A percentile compares a stretch with the other conserved stretches of the same genome.
These are phyloP conservation scores for Globisporangium perplexum DNA, from an alignment of 352 stramenopile genomes.

Conservation along the genomic window DNA sequence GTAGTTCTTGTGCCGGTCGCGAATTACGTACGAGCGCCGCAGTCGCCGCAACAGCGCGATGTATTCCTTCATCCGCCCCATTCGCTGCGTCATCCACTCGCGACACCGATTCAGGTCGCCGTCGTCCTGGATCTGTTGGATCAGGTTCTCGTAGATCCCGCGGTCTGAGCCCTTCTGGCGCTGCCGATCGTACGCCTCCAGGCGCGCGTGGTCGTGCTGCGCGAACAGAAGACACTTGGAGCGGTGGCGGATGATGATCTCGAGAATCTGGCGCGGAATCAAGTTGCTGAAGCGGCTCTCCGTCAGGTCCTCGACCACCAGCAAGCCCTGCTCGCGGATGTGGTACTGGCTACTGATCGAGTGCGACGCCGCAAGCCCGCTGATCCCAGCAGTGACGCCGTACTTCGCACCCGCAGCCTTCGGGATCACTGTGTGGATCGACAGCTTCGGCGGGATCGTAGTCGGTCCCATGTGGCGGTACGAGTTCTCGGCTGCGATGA, in stretches of 20 bases:
- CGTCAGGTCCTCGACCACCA: conserved; percentile 80
- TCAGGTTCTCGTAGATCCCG: conserved; percentile 85
- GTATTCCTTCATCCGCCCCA: conserved; percentile 63
- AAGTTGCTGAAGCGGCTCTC: conserved; percentile 82
- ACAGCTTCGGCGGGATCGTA: conserved; percentile 55
- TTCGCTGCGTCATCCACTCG: conserved; percentile 80
- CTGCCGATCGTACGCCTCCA: conserved; percentile 72
- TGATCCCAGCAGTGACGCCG: conserved; percentile 47
- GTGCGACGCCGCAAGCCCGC: conserved; percentile 39
- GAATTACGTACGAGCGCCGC: conserved; percentile 56
- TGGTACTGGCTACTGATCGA: conserved; percentile 85
- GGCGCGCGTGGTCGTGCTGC: conserved; percentile 65
- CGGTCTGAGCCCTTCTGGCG: conserved; percentile 75
- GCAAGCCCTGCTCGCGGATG: conserved; percentile 71
- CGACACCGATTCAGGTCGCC: conserved; percentile 77
- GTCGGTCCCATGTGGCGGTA: conserved; percentile 63
- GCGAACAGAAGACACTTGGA: conserved; percentile 72
- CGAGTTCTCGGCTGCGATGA: conserved; percentile 64
- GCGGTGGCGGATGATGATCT: conserved; percentile 72
- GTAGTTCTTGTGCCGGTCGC: conserved; percentile 72
- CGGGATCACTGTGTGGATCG: conserved; percentile 74
- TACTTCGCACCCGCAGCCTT: conserved; percentile 65
- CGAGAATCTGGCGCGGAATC: conserved; percentile 77
- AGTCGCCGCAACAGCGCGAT: conserved; percentile 56
- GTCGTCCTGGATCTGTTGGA: conserved; percentile 86